Percentiles rank a stretch among this genome's conserved stretches.
phyloP scores from a whole-genome alignment of 2,329 filamentous ascomycete species.

The Magnaporthiopsis rhizophila region DNA sequence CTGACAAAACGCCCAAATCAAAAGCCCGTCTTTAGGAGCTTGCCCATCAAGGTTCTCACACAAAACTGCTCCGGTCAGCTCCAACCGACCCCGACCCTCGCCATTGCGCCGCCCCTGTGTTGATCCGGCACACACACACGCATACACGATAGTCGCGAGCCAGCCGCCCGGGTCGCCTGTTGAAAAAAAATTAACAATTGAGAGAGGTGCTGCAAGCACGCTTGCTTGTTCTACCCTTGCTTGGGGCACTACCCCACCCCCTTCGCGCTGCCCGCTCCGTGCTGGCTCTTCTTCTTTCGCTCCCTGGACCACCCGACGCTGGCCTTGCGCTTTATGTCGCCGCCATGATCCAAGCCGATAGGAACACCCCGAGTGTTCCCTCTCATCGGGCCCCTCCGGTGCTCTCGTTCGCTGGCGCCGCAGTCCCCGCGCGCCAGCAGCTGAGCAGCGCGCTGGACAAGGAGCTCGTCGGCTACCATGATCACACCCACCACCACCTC shows the following conservation, averaged over 20 bases:
- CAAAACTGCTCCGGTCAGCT: constrained; percentile 8
- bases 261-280: too few species aligned
- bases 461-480: neutral
- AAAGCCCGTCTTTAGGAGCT: neutral
- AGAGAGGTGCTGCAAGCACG: too few species aligned
- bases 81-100: too few species aligned
- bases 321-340: too few species aligned
- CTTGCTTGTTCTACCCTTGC: too few species aligned
- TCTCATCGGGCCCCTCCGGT: neutral
- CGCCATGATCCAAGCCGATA: neutral
- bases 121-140: constrained; percentile 10
- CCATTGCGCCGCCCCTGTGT: too few species aligned
- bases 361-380: neutral
- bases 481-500: neutral
- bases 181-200: neutral
- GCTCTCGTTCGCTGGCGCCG: neutral
- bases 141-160: constrained; percentile 1
- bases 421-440: too few species aligned
- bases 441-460: neutral
- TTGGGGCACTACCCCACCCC: too few species aligned
- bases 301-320: too few species aligned
- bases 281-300: too few species aligned
- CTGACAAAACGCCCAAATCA: neutral
- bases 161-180: neutral
- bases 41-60: constrained; percentile 19